Conservation (phyloP, 108 stramenopile genomes). For the Schizochytrium sp. region DNA sequence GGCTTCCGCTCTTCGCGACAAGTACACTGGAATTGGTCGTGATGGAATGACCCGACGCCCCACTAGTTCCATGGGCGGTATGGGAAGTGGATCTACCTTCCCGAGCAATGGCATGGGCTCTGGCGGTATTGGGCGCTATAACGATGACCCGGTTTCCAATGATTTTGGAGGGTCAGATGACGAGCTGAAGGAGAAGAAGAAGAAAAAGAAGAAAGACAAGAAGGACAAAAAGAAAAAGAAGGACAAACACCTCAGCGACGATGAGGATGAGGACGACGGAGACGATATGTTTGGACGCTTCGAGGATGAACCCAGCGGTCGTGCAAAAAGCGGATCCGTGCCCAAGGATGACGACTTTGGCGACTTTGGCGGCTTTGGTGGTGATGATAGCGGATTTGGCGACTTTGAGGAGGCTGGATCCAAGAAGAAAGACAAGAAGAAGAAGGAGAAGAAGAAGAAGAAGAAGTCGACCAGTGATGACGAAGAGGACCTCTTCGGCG, state of each 20-base stretch:
- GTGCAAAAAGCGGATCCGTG: constrained; percentile 9
- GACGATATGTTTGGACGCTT: neutral
- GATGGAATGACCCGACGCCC: constrained; percentile 28
- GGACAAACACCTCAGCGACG: constrained; percentile 5
- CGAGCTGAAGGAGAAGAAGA: constrained; percentile 36
- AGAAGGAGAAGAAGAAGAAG: constrained; percentile 56
- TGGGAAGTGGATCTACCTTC: neutral
- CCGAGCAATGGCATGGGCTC: neutral
- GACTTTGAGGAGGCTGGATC: neutral
- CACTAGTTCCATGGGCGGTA: neutral
- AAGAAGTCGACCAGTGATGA: neutral
- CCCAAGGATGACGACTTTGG: constrained; percentile 55
- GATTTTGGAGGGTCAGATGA: neutral
- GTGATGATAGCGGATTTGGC: neutral
- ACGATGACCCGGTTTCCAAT: neutral
- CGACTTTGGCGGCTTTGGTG: constrained; percentile 37
- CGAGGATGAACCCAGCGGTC: neutral
- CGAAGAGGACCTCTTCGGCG: neutral
- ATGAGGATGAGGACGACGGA: constrained; percentile 9
- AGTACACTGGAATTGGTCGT: constrained; percentile 67
- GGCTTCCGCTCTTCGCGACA: constrained; percentile 70
- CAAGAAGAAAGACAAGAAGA: constrained; percentile 3
- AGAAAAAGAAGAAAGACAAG: constrained; percentile 35
- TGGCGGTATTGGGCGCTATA: constrained; percentile 41
- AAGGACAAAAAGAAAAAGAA: constrained; percentile 23